Evolutionary conservation across 768 basidiomycete genomes (phyloP).

Genomic region (Xerocomellus dryophilus): DNA sequence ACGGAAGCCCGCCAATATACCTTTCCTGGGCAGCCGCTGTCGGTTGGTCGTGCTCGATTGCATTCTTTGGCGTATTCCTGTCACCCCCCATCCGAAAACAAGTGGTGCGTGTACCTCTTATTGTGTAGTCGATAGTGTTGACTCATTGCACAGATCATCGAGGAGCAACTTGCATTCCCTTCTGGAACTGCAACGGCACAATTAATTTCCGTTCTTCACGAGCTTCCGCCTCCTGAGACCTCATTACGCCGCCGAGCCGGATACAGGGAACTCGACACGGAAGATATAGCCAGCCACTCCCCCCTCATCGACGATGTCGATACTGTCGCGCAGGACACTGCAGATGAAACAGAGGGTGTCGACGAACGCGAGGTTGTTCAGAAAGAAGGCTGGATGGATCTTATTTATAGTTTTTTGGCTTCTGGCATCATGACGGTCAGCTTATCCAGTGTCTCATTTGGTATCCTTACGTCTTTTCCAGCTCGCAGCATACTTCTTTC

Average conservation of each 20-base stretch:
- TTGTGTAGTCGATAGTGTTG: constrained; percentile 2
- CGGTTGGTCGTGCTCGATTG: constrained; percentile 86
- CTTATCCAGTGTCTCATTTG: background rate
- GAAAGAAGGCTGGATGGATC: constrained; percentile 71
- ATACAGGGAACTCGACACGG: constrained; percentile 43
- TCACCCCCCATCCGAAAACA: constrained; percentile 93
- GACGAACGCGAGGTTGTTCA: constrained; percentile 50
- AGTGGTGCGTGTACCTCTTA: constrained; percentile 56
- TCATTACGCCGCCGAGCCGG: constrained; percentile 53
- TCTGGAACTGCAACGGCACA: constrained; percentile 97
- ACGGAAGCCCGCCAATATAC: constrained; percentile 73
- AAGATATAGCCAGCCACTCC: constrained; percentile 29
- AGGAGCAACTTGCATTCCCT: constrained; percentile 92
- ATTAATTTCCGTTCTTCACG: constrained; percentile 85
- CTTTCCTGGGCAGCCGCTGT: constrained; percentile 73
- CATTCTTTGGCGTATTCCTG: constrained; percentile 98
- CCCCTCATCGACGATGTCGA: constrained; percentile 1
- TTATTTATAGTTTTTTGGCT: constrained; percentile 73
- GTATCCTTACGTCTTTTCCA: constrained; percentile 30
- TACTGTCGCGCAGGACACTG: constrained; percentile 22
- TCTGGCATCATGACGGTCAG: constrained; percentile 77
- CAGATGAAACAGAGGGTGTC: constrained; percentile 23
- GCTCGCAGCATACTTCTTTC: constrained; percentile 88
- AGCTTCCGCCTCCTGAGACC: constrained; percentile 64
- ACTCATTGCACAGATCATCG: constrained; percentile 62